Base-by-base conservation (phyloP, 106 monocot species). In the Apostasia ramifera region DNA sequence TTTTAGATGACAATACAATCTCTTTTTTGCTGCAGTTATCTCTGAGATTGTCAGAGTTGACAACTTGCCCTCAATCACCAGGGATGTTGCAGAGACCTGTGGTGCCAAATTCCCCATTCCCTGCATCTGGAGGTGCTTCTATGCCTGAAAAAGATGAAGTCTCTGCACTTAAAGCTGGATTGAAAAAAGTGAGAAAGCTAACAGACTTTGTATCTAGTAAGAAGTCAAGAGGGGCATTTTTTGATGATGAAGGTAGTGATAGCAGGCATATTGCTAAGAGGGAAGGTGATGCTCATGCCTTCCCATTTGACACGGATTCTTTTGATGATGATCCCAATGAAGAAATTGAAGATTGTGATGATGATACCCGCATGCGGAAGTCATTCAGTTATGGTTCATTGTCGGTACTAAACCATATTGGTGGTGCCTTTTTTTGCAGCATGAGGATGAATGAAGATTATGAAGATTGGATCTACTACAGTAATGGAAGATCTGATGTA, bases 351-450 rank as follows among this genome's bases (percentile, higher is more conserved):
- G 74, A 79, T 10, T 57, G 51, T 2, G 76, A 73, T n/a, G 44
- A 63, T 45, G 71, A 76, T 60, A 49, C 74, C 26, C 86, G 47
- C 53, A 76, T 84, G 41, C 74, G 91, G 49, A 95, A 95, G 66
- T 95, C 95, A 15, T 88, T 91, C 71, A 89, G 85, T 69, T 95
- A 95, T 70, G 95, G 84, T 48, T 61, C 90, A 51, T 64, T 86
- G 63, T 76, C 81, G 43, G 78, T 79, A 71, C 81, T 82, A 15
- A 91, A 91, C 65, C 72, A 68, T 48, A 6, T 83, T 26, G 81
- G 44, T 26, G 50, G 43, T 50, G n/a, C 49, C 4, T 5, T 50
- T 49, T 66, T 49, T 37, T 45, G 12, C 26, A 49, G 15, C 15
- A 66, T 66, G 44, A 49, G 37, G 8, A 51, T 66, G 39, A 51